phyloP scores from a whole-genome alignment of 352 stramenopile species.

The Phytophthora sp. region DNA sequence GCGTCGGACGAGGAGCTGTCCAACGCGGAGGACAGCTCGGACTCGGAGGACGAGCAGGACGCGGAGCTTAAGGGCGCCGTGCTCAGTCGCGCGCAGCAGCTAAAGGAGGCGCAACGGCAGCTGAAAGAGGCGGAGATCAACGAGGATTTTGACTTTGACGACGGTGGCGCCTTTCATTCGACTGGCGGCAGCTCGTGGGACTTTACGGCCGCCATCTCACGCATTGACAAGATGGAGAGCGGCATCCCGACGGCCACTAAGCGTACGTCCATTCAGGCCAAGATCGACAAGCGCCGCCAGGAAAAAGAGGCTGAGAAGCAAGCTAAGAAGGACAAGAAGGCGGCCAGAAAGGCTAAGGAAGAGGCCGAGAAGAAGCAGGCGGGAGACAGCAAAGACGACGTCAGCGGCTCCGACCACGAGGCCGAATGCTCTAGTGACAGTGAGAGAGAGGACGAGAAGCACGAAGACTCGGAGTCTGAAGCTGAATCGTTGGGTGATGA shows the following conservation, averaged over 20 bases:
- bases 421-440: conserved; percentile 18
- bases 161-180: conserved; percentile 56
- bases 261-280: conserved; percentile 83
- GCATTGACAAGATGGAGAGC: conserved; percentile 81
- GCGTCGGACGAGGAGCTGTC: conserved; percentile 87
- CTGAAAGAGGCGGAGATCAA: conserved; percentile 69
- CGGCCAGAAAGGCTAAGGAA: conserved; percentile 45
- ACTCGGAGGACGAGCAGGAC: conserved; percentile 61
- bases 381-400: conserved; percentile 25
- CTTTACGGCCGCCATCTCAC: conserved; percentile 88
- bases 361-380: conserved; percentile 26
- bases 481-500: conserved; percentile 37
- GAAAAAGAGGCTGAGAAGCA: conserved; percentile 73
- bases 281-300: conserved; percentile 85
- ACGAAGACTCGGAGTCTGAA: conserved; percentile 26
- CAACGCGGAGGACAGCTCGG: conserved; percentile 75
- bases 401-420: conserved; percentile 33
- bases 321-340: conserved; percentile 62
- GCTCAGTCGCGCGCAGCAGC: conserved; percentile 71
- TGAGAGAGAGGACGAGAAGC: conserved; percentile 13
- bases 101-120: conserved; percentile 39
- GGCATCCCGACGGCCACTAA: conserved; percentile 64
- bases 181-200: conserved; percentile 81
- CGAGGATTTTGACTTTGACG: conserved; percentile 90
- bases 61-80: conserved; percentile 61